Percentiles rank a stretch among this genome's conserved stretches.
Conservation (phyloP, 2,329 filamentous ascomycete genomes). For the Neoscytalidium dimidiatum region DNA sequence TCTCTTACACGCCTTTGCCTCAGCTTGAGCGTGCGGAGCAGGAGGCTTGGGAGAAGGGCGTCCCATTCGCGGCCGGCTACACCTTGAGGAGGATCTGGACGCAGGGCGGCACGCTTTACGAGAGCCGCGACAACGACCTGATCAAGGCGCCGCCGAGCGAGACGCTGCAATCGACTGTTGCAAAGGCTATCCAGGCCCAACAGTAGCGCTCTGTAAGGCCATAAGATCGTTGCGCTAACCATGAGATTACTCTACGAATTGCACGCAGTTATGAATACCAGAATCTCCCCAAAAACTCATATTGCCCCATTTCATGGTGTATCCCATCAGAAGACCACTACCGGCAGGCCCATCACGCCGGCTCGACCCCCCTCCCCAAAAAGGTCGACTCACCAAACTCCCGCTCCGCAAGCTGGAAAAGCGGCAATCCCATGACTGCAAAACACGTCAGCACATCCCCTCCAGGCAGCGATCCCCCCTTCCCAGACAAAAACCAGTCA, state of each 20-base stretch:
- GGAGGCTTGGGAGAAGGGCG: conserved; percentile 57
- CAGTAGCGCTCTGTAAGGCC: background rate
- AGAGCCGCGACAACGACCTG: conserved; percentile 53
- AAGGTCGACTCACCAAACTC: conserved; percentile 5
- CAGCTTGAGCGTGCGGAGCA: conserved; percentile 59
- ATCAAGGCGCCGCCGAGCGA: background rate
- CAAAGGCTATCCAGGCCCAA: conserved; percentile 1
- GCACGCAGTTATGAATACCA: background rate
- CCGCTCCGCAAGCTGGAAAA: conserved; percentile 4
- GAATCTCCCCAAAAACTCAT: background rate
- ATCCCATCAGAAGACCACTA: too few relatives aligned
- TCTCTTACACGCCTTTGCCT: conserved; percentile 55
- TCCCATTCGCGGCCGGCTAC: conserved; percentile 54
- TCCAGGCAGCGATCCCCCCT: too few relatives aligned
- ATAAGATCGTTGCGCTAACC: background rate
- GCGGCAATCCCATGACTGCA: conserved; percentile 4
- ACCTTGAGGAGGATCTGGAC: conserved; percentile 73
- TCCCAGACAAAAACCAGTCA: too few relatives aligned
- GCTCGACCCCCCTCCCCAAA: conserved; percentile 29
- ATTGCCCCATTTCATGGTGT: too few relatives aligned
- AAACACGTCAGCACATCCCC: background rate
- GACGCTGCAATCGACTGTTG: background rate
- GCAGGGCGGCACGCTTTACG: conserved; percentile 70
- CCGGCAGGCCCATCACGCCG: conserved; percentile 23
- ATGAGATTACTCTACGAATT: background rate